Evolutionary conservation across 1,139 yeast genomes (phyloP), one percentile per base, ranked within the genome.

Genomic region (Lodderomyces jiufengensis): DNA sequence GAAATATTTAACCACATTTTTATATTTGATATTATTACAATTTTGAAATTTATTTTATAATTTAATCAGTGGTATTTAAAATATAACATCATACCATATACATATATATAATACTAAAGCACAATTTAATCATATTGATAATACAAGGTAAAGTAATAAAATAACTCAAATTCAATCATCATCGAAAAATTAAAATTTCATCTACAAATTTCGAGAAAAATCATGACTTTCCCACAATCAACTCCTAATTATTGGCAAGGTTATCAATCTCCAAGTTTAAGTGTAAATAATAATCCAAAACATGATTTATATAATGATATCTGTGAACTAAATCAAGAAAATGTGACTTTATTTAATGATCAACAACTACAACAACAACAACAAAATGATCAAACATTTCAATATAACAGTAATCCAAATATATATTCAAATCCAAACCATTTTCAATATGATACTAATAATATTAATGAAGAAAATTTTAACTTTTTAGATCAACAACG

Each of bases 241-340:
- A 29, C 42, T 3, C 36, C 42, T 13, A 25, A 14, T 10, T 33
- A 29, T 29, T 36, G 42, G 42, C 22, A 29, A 22, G 20, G 12
- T 22, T 13, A 29, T 7, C 29, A 28, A 14, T n/a, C 15, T 5
- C 16, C 22, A 5, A 33, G 18, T 14, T 27, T 10, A 5, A n/a
- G 9, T 3, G 18, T 18, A 21, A n/a, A 14, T 10, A 13, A 4
- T 23, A 22, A 27, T 26, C 22, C 27, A 13, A 22, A 23, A n/a
- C 27, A 31, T 20, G 24, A 27, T 4, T 11, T 37, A 10, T 37
- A 40, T 21, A 41, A 38, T 3, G 41, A 33, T 13, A 33, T 32
- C 8, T 36, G 40, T 26, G 49, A 46, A 27, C 39, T 46, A 26
- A 41, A 45, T 22, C 48, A 42, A 9, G 47, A 45, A 27, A 46